These are phyloP conservation scores for Fusarium staphyleae DNA, from an alignment of 2,329 filamentous ascomycete genomes.

Conservation along the genomic window DNA sequence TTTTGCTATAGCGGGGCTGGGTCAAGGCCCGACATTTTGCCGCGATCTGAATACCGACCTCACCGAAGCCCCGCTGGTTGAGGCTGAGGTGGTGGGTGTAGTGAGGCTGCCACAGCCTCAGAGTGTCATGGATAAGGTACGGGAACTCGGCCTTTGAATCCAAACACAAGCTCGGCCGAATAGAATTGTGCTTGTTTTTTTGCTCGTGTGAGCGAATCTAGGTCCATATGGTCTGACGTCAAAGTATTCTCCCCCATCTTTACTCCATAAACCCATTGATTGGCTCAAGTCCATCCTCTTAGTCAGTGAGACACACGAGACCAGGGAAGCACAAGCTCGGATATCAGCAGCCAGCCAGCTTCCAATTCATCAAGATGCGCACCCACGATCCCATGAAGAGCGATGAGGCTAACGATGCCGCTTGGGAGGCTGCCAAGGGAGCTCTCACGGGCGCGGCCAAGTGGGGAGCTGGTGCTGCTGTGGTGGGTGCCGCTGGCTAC, in stretches of 20 bases:
- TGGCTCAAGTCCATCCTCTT: background rate
- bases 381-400: constrained; percentile 62
- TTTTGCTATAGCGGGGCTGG: constrained; percentile 37
- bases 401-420: constrained; percentile 72
- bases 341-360: background rate
- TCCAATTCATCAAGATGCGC: constrained; percentile 32
- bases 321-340: background rate
- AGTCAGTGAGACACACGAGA: background rate
- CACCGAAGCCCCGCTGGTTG: constrained; percentile 5
- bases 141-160: constrained; percentile 17
- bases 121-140: constrained; percentile 31
- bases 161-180: constrained; percentile 1
- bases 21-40: constrained; percentile 25
- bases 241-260: constrained; percentile 5
- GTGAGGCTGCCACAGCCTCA: constrained; percentile 27
- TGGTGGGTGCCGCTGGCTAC: constrained; percentile 69
- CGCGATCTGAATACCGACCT: constrained; percentile 1
- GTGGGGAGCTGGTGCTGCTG: constrained; percentile 72
- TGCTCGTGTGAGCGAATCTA: constrained; percentile 22
- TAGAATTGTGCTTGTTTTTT: constrained; percentile 10
- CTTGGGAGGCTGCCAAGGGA: constrained; percentile 74
- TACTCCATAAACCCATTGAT: constrained; percentile 1
- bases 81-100: constrained; percentile 12
- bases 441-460: constrained; percentile 71
- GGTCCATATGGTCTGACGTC: constrained; percentile 26